Evolutionary conservation across 108 stramenopile species (phyloP), one percentile per base, ranked within the genome.

Genomic region (Conticribra guillardii): DNA sequence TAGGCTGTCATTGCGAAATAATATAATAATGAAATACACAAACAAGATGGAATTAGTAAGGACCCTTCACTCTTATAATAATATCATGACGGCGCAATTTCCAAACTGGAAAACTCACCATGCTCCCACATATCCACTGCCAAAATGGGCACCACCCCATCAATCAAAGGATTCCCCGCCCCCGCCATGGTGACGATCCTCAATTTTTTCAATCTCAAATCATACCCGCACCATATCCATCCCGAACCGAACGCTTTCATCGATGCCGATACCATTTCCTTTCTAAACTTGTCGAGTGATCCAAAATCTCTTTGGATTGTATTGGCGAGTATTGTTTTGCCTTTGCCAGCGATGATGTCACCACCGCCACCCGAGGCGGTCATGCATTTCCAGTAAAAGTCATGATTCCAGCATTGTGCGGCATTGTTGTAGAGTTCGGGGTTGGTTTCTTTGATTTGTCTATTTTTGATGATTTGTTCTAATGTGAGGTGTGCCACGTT

Each of bases 41-140:
- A 22, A n/a, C n/a, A n/a, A n/a, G n/a, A n/a, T n/a, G n/a, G n/a
- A n/a, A n/a, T n/a, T n/a, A n/a, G n/a, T n/a, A n/a, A n/a, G n/a
- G n/a, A n/a, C n/a, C n/a, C n/a, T n/a, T n/a, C n/a, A n/a, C n/a
- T n/a, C n/a, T n/a, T n/a, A n/a, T n/a, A 54, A 16, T 4, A 28
- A n/a, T n/a, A n/a, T n/a, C n/a, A n/a, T n/a, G n/a, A n/a, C n/a
- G n/a, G n/a, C n/a, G n/a, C n/a, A n/a, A n/a, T n/a, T n/a, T n/a
- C n/a, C n/a, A n/a, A n/a, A n/a, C n/a, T n/a, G n/a, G 31, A 54
- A 11, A 19, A 33, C 64, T 66, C 53, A 66, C 64, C 64, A 45
- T 85, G 85, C 79, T 93, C 92, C 92, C 92, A 93, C 27, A 93
- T 86, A 74, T 91, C 92, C 54, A 94, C 85, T 16, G 87, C 85